These are phyloP conservation scores for Sporothrix phasma DNA, from an alignment of 2,329 filamentous ascomycete species.

Conservation along the genomic window DNA sequence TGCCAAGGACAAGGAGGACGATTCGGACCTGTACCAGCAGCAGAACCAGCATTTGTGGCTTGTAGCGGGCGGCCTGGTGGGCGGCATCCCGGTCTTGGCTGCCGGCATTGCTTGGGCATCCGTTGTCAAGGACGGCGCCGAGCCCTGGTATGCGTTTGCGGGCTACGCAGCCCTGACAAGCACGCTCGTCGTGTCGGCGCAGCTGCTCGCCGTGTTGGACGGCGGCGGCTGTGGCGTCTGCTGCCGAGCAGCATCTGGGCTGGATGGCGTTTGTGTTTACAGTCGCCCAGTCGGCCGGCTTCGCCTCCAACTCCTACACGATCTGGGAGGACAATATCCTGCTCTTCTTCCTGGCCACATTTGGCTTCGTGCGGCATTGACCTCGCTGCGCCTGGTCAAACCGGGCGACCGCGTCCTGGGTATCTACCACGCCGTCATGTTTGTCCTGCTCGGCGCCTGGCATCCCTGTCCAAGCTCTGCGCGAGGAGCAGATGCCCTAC, in stretches of 20 bases:
- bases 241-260: conserved; percentile 74
- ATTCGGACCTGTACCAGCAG: conserved; percentile 46
- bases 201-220: conserved; percentile 34
- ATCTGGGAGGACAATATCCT: conserved; percentile 98
- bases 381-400: conserved; percentile 63
- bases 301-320: conserved; percentile 95
- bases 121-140: conserved; percentile 12
- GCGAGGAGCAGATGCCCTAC: conserved; percentile 97
- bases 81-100: conserved; percentile 23
- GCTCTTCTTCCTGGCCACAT: conserved; percentile 81
- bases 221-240: conserved; percentile 35
- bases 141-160: conserved; percentile 31
- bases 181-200: conserved; percentile 31
- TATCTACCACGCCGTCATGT: conserved; percentile 75
- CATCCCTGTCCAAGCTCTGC: conserved; percentile 87
- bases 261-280: conserved; percentile 75
- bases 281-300: conserved; percentile 79
- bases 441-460: conserved; percentile 69
- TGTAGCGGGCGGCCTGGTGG: conserved; percentile 28
- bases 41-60: conserved; percentile 32
- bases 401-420: conserved; percentile 62
- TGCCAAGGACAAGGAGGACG: conserved; percentile 41
- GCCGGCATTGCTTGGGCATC: conserved; percentile 6
- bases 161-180: conserved; percentile 37
- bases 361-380: conserved; percentile 65